These are phyloP conservation scores for Thermothielavioides terrestris DNA, from an alignment of 495 filamentous ascomycete genomes.

Conservation along the genomic window DNA sequence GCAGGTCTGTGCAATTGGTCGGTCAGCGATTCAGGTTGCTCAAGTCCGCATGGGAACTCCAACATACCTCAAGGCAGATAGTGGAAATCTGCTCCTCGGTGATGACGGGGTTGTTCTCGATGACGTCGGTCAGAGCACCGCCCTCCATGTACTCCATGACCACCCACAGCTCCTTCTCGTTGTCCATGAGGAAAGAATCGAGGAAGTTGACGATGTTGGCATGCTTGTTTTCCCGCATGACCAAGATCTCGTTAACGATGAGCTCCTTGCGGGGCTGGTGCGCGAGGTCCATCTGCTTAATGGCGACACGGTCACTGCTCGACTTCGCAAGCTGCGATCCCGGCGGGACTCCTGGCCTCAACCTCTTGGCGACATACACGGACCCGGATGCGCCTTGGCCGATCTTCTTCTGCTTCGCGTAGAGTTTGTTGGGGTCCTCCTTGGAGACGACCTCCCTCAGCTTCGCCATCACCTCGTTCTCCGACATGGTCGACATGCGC, in stretches of 20 bases:
- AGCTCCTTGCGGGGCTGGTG: constrained; percentile 96
- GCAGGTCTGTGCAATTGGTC: too few species aligned
- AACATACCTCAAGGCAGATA: constrained; percentile 83
- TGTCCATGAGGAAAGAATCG: constrained; percentile 90
- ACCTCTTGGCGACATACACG: constrained; percentile 93
- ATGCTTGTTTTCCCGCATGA: constrained; percentile 98
- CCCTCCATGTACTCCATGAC: constrained; percentile 99
- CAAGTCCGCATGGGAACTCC: background rate
- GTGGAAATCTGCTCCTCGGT: constrained; percentile 95
- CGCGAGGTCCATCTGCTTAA: constrained; percentile 98
- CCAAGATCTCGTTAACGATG: constrained; percentile 98
- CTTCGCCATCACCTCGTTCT: constrained; percentile 93
- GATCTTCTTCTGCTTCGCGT: constrained; percentile 98
- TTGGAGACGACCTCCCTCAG: constrained; percentile 87
- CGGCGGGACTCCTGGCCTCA: too few species aligned
- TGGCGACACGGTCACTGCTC: constrained; percentile 79
- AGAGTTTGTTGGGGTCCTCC: constrained; percentile 81
- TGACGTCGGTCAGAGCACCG: constrained; percentile 93
- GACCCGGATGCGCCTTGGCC: constrained; percentile 96
- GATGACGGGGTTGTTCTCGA: constrained; percentile 88
- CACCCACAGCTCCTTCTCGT: constrained; percentile 90
- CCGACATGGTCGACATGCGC: constrained; percentile 95
- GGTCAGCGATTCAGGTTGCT: constrained; percentile 30
- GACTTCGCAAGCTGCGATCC: too few species aligned
- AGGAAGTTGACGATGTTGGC: constrained; percentile 98